Evolutionary conservation across 768 basidiomycete genomes (phyloP).

Genomic region (Auriscalpium microsporum): DNA sequence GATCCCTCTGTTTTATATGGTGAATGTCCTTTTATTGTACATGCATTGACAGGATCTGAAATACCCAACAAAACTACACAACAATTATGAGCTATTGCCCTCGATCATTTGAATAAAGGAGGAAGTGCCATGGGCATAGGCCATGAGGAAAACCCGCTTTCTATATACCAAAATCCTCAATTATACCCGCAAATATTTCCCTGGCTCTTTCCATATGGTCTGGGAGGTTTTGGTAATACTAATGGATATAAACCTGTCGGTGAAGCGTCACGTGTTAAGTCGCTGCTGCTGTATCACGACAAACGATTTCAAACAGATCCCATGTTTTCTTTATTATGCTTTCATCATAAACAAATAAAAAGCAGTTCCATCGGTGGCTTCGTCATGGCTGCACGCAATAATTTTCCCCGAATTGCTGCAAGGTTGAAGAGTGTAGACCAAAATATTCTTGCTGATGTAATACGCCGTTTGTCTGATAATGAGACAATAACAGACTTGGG

Average conservation of each 20-base stretch:
- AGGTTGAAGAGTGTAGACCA: constrained; percentile 1
- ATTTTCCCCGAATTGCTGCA: constrained; percentile 5
- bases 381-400: constrained; percentile 1
- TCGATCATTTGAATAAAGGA: constrained; percentile 20
- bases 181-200: constrained; percentile 33
- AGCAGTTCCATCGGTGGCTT: constrained; percentile 19
- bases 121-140: constrained; percentile 24
- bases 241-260: constrained; percentile 9
- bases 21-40: constrained; percentile 31
- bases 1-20: constrained; percentile 22
- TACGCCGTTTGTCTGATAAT: background rate
- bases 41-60: constrained; percentile 25
- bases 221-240: constrained; percentile 26
- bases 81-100: constrained; percentile 16
- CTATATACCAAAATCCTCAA: constrained; percentile 26
- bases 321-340: constrained; percentile 29
- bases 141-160: constrained; percentile 18
- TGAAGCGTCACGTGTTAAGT: constrained; percentile 20
- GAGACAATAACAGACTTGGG: background rate
- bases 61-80: background rate
- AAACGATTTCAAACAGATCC: constrained; percentile 32
- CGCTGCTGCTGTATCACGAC: constrained; percentile 31
- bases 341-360: constrained; percentile 33
- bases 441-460: background rate
- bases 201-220: constrained; percentile 35